Evolutionary conservation across 176 grass and related monocot species (phyloP).

Genomic region (Hordeum vulgare): MorexV3_pseudomolecules_assembly NC_058520.1:96348578-96349077

Average conservation of each 20-base stretch:
- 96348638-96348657: slow-evolving; percentile 12
- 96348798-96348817: slow-evolving; percentile 31
- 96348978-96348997: not conserved
- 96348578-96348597: not conserved
- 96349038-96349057: too few relatives aligned
- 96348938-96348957: not conserved
- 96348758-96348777: not conserved
- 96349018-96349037: too few relatives aligned
- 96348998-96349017: not conserved
- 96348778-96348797: not conserved
- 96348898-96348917: slow-evolving; percentile 12
- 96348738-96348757: slow-evolving; percentile 9
- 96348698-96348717: not conserved
- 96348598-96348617: not conserved
- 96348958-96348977: not conserved
- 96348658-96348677: slow-evolving; percentile 27
- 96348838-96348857: slow-evolving; percentile 37
- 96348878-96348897: not conserved
- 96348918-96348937: not conserved
- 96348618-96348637: not conserved
- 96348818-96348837: slow-evolving; percentile 34
- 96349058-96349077: too few relatives aligned
- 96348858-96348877: slow-evolving; percentile 35
- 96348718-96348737: not conserved
- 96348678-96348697: slow-evolving; percentile 8